Evolutionary conservation across 2,329 filamentous ascomycete genomes (phyloP), one percentile per base, ranked within the genome.

Genomic region (Alternaria sp.): DNA sequence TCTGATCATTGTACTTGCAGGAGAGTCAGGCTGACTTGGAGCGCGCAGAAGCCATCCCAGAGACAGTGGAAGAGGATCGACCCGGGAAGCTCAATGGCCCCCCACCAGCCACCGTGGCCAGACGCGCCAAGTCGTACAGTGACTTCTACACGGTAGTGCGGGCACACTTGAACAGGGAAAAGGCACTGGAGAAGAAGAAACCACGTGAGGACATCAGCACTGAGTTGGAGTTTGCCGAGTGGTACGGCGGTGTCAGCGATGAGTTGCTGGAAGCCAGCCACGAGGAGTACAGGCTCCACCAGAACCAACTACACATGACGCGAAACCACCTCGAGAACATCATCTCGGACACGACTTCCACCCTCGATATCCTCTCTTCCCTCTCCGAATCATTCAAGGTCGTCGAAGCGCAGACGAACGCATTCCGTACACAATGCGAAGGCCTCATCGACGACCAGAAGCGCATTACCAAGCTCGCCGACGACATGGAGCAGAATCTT

Each of bases 351-450:
- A 93, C 94, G 1, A 86, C 91, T 54, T 85, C 85, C 17, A 90
- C 93, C 0, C 83, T 99, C 37, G 83, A 88, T 41, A 83, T 96
- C 17, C 84, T 99, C 28, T 89, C 90, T 14, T 88, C 86, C 0
- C 84, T 99, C 14, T 93, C 93, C 13, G 86, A 89, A 68, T 94
- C 93, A 5, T 99, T 99, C 80, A 88, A 89, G 66, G 83, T 89
- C 0, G 94, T 99, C 48, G 93, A 97, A 70, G 83, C 86, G 9
- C 94, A 98, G 79, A 99, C 95, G 0, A 91, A 90, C n/a, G 89
- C 90, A 13, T 98, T 99, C 80, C 91, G 93, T 74, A 87, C 90
- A 45, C 93, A 96, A 77, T 99, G 95, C 78, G 92, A 97, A 73
- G 90, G 92, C 56, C 83, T 99, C 2, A 81, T 98, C 29, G 83